A percentile compares a stretch with the other conserved stretches of the same genome.
Evolutionary conservation across 2,329 filamentous ascomycete genomes (phyloP).

Genomic region (Rutstroemia sp.): DNA sequence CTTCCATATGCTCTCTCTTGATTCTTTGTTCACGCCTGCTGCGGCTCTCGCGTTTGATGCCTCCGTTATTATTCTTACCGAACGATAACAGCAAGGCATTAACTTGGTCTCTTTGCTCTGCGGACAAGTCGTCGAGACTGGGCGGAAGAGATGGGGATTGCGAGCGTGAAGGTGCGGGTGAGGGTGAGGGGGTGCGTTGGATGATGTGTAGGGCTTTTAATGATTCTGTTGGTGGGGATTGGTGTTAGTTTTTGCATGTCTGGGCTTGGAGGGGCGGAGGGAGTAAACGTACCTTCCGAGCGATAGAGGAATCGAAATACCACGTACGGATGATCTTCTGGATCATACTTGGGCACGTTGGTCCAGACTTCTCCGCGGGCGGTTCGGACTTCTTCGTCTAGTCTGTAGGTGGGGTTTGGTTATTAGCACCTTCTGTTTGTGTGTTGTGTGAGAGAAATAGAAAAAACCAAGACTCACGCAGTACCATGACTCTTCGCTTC

Average conservation of each 20-base stretch:
- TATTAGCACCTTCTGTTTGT: too few relatives aligned
- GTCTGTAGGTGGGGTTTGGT: background rate
- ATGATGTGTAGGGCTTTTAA: background rate
- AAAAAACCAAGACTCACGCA: slow-evolving; percentile 7
- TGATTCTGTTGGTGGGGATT: background rate
- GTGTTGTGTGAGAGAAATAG: too few relatives aligned
- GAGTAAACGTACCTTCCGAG: background rate
- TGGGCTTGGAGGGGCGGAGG: background rate
- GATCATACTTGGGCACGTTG: background rate
- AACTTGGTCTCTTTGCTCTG: background rate
- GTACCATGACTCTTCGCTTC: slow-evolving; percentile 16
- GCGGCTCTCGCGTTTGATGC: too few relatives aligned
- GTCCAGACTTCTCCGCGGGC: background rate
- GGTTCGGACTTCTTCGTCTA: background rate
- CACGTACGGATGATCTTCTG: background rate
- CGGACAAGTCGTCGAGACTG: background rate
- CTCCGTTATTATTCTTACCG: too few relatives aligned
- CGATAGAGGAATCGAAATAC: slow-evolving; percentile 1
- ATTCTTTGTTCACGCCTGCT: too few relatives aligned
- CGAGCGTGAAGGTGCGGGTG: background rate
- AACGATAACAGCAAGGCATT: too few relatives aligned
- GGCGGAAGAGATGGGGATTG: background rate
- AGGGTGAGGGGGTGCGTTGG: background rate
- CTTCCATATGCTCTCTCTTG: too few relatives aligned
- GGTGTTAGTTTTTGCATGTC: background rate